Base-by-base conservation (phyloP, 108 stramenopile genomes). In the Chaetoceros tenuissimus region DNA sequence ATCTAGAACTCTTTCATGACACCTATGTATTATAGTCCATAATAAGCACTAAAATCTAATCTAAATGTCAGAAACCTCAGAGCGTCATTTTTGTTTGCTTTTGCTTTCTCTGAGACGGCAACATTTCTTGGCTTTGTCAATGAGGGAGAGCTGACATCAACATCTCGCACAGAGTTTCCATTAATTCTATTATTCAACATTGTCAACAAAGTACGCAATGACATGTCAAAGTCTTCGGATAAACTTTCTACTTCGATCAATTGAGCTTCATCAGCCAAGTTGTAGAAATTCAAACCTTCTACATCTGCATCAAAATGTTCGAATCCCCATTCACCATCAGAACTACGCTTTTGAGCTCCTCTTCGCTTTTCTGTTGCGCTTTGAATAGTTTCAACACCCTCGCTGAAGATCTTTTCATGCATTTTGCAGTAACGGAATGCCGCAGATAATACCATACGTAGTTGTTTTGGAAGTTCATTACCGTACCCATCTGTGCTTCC, bases 1-100 rank as follows among this genome's bases (percentile, higher is more conserved):
- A n/a, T n/a, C n/a, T n/a, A n/a, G n/a, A n/a, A n/a, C n/a, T n/a
- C n/a, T n/a, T n/a, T n/a, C n/a, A n/a, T n/a, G n/a, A n/a, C n/a
- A n/a, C n/a, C 5, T 40, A 13, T 40, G 13, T 40, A 40, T 40
- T 13, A 40, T 10, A 40, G 34, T 10, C 50, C 75, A 64, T 94
- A 94, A 58, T 74, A 94, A 29, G 71, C 63, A 63, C 87, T 88
- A 65, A 84, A 81, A 64, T 89, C 88, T 43, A 94, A 78, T 52
- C 89, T 82, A 58, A 87, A 87, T 1, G 80, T 77, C 28, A 94
- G 73, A 52, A 85, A 94, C 0, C 77, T 61, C 46, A 89, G 67
- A 1, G 86, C 64, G 60, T 94, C 86, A 19, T 40, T 21, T 17
- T 49, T 31, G 8, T 10, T 40, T 10, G 34, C 34, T 10, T 40